These are phyloP conservation scores for Isabelozyma gotoi DNA, from an alignment of 805 yeast genomes.

Conservation along the genomic window DNA sequence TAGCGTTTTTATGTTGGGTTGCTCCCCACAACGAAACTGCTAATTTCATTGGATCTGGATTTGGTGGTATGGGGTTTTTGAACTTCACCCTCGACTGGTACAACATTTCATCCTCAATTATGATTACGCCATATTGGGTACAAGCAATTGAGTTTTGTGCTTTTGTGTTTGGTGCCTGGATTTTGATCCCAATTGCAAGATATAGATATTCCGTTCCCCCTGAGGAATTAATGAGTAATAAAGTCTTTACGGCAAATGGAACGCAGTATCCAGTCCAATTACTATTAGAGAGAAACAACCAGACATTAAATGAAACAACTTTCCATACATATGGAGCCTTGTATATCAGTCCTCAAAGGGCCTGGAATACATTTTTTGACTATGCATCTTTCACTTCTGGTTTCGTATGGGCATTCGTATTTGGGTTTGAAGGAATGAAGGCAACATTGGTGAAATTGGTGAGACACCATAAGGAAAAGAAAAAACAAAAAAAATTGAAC, in stretches of 20 bases:
- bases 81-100: slow-evolving; percentile 54
- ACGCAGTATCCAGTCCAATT: slow-evolving; percentile 42
- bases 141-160: slow-evolving; percentile 49
- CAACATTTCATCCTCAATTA: slow-evolving; percentile 48
- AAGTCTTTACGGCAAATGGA: slow-evolving; percentile 38
- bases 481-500: no score
- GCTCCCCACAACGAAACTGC: slow-evolving; percentile 41
- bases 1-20: slow-evolving; percentile 50
- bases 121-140: slow-evolving; percentile 55
- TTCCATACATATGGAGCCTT: slow-evolving; percentile 46
- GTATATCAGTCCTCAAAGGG: slow-evolving; percentile 47
- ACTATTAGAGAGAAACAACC: slow-evolving; percentile 44
- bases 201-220: slow-evolving; percentile 38
- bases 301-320: slow-evolving; percentile 46
- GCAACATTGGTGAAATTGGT: slow-evolving; percentile 12
- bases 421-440: slow-evolving; percentile 29
- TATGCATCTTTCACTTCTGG: slow-evolving; percentile 54
- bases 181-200: slow-evolving; percentile 46
- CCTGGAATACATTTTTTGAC: slow-evolving; percentile 53
- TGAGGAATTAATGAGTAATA: slow-evolving; percentile 52
- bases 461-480: no score
- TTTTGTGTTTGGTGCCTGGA: slow-evolving; percentile 49
- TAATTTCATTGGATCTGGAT: slow-evolving; percentile 51
- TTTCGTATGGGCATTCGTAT: slow-evolving; percentile 42
- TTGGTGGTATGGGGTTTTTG: slow-evolving; percentile 52